Evolutionary conservation across 495 filamentous ascomycete genomes (phyloP), one percentile per base, ranked within the genome.

Genomic region (Penicillium longicatenatum): DNA sequence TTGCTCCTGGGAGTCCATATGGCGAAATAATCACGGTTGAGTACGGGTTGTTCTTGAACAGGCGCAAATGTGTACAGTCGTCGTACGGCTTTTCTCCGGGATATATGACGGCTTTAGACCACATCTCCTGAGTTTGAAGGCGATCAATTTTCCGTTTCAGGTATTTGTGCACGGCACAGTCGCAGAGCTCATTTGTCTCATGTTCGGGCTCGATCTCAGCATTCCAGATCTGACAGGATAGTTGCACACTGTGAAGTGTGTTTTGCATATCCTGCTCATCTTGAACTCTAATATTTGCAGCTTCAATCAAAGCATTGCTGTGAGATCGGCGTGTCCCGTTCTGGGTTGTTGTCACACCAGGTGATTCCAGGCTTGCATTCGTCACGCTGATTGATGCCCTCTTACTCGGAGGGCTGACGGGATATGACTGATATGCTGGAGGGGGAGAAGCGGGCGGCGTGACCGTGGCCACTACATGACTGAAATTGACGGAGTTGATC

Each of bases 161-260:
- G 50, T 76, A 77, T 22, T 62, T 59, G 58, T 77, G 74, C n/a
- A 76, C 64, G 16, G 57, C 46, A 53, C 74, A 77, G 22, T 55
- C 50, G 29, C 74, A 76, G 1, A 59, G 61, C 21, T 68, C 55
- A n/a, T 70, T 66, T 9, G 65, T 64, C 14, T 78, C 75, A 53
- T 78, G 76, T 50, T 80, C 77, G n/a, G 77, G 77, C 50, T 80
- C 77, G 47, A 80, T 79, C 41, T 80, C 77, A 30, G 65, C 65
- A 53, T 80, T 79, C 62, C 71, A 80, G 19, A 80, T 77, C 6
- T 52, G 52, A 58, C 71, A 68, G 19, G 55, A 20, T 19, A 57
- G 54, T 48, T 78, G 76, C 9, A 77, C 56, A 22, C 37, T 62
- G 47, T 75, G 75, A 9, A 79, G 64, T 53, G 62, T 19, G 35